Conservation (phyloP, 2,329 filamentous ascomycete genomes). For the Verticillium albo-atrum region DNA sequence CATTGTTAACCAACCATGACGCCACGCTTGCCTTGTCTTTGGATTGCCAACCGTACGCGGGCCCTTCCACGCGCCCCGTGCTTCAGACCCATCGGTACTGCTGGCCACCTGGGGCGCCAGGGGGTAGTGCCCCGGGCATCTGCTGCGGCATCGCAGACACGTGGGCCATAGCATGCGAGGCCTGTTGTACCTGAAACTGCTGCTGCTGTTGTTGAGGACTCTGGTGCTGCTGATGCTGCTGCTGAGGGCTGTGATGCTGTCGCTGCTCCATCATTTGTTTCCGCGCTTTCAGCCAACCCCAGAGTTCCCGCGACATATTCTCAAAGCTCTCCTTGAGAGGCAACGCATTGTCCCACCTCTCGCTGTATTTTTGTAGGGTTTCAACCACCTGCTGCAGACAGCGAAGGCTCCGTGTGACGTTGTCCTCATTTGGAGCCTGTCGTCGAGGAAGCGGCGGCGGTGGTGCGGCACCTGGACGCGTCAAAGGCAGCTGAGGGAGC, state of each 20-base stretch:
- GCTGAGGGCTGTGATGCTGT: background rate
- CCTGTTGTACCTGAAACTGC: slow-evolving; percentile 12
- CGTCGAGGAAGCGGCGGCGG: slow-evolving; percentile 50
- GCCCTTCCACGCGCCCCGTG: too few relatives aligned
- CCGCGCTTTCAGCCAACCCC: slow-evolving; percentile 37
- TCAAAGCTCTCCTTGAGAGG: slow-evolving; percentile 52
- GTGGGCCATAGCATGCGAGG: background rate
- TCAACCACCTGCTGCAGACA: slow-evolving; percentile 51
- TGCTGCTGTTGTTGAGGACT: slow-evolving; percentile 17
- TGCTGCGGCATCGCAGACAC: background rate
- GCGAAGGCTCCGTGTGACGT: slow-evolving; percentile 49
- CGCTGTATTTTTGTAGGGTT: slow-evolving; percentile 51
- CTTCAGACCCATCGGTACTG: background rate
- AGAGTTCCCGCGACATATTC: slow-evolving; percentile 37
- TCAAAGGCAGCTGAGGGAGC: slow-evolving; percentile 36
- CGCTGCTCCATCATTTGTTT: slow-evolving; percentile 25
- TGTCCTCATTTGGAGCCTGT: slow-evolving; percentile 38
- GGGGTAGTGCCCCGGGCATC: background rate
- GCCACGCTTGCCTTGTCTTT: too few relatives aligned
- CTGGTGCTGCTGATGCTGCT: background rate
- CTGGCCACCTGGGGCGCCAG: background rate
- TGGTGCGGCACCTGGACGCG: slow-evolving; percentile 40
- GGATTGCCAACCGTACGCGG: too few relatives aligned
- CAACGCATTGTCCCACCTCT: slow-evolving; percentile 54
- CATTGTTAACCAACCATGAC: too few relatives aligned